Conservation (phyloP, 148 eudicot genomes). For the Amaranthus hypochondriacus region DNA sequence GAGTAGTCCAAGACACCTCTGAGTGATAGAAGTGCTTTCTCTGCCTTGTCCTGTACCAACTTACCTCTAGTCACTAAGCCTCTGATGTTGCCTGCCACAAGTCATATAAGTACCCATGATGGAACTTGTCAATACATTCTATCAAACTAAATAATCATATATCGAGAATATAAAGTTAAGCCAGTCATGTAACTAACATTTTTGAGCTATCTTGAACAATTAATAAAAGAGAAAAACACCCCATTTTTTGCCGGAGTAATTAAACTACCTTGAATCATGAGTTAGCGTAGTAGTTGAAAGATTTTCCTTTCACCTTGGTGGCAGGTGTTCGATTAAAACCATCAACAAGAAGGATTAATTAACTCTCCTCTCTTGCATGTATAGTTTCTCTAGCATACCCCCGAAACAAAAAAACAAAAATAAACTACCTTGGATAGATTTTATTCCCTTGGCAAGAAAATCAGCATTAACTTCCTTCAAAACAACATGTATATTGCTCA, state of each 20-base stretch:
- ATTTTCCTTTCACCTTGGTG: too few species aligned
- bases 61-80: constrained; percentile 68
- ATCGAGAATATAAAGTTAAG: neutral
- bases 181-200: neutral
- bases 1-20: constrained; percentile 86
- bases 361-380: too few species aligned
- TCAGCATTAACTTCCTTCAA: constrained; percentile 85
- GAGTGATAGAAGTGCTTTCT: constrained; percentile 68
- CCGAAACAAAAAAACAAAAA: too few species aligned
- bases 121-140: neutral
- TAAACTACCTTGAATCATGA: neutral
- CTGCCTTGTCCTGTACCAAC: constrained; percentile 66
- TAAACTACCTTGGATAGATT: constrained; percentile 57
- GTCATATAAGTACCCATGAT: constrained; percentile 10
- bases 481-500: constrained; percentile 60
- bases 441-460: constrained; percentile 74
- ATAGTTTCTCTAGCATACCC: too few species aligned
- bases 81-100: constrained; percentile 61
- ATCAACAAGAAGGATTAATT: too few species aligned
- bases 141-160: too few species aligned
- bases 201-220: too few species aligned
- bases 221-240: neutral
- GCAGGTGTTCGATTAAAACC: too few species aligned
- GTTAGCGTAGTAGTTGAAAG: too few species aligned
- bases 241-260: neutral